phyloP scores from a whole-genome alignment of 768 basidiomycete species.

The Mycena pura region DNA sequence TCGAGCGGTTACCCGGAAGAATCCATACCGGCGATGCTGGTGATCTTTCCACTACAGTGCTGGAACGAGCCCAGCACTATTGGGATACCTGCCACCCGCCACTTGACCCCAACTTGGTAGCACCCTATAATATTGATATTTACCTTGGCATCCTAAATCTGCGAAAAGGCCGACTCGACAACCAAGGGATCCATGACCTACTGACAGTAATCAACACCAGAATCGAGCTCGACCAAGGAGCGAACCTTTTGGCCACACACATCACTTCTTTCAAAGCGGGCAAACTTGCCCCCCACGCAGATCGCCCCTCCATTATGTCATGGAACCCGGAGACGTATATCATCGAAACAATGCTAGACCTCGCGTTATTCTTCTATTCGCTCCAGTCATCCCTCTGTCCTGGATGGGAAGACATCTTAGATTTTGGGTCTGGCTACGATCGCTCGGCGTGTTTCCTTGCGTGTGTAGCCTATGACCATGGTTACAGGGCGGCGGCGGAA shows the following conservation, averaged over 20 bases:
- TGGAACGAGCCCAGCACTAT: not conserved
- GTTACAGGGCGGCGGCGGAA: not conserved
- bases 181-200: not conserved
- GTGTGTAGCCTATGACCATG: not conserved
- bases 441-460: not conserved
- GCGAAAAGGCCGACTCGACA: not conserved
- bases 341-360: not conserved
- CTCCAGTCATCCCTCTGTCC: not conserved
- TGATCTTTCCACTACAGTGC: not conserved
- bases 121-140: not conserved
- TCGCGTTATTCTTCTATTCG: not conserved
- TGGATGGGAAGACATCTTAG: not conserved
- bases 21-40: not conserved
- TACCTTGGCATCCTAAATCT: not conserved
- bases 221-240: not conserved
- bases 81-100: not conserved
- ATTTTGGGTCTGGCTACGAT: not conserved
- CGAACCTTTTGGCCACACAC: not conserved
- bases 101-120: not conserved
- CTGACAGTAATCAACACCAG: not conserved
- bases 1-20: not conserved
- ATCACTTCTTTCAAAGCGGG: not conserved
- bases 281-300: not conserved
- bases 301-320: not conserved
- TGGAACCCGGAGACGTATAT: not conserved